Evolutionary conservation across 257 asterid species (phyloP).

Genomic region (Striga asiatica): DNA sequence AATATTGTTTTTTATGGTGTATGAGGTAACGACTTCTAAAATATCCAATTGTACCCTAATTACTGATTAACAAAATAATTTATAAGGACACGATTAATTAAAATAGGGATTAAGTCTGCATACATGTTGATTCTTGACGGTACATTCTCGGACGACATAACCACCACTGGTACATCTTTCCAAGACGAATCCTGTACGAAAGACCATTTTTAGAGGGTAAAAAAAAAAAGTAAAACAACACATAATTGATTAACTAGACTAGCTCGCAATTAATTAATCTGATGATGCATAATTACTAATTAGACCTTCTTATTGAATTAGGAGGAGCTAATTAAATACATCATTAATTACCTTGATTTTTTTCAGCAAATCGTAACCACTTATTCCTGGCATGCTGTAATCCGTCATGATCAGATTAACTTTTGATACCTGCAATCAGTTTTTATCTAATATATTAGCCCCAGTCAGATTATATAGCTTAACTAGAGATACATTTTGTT

Average conservation of each 20-base stretch:
- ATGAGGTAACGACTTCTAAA: too few relatives aligned
- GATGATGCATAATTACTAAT: too few relatives aligned
- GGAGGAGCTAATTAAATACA: too few relatives aligned
- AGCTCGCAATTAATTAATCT: too few relatives aligned
- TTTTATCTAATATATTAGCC: not conserved
- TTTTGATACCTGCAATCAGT: conserved; percentile 17
- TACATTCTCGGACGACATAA: conserved; percentile 54
- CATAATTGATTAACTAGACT: too few relatives aligned
- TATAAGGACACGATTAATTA: not conserved
- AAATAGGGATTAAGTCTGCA: not conserved
- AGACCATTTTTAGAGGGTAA: not conserved
- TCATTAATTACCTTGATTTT: conserved; percentile 41
- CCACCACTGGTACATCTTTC: conserved; percentile 52
- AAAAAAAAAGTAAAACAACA: too few relatives aligned
- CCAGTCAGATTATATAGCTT: too few relatives aligned
- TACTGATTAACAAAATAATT: not conserved
- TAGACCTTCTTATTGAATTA: too few relatives aligned
- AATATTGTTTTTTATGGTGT: too few relatives aligned
- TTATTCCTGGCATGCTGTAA: conserved; percentile 66
- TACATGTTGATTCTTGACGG: conserved; percentile 54
- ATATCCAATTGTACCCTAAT: not conserved
- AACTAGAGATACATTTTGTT: too few relatives aligned
- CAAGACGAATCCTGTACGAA: conserved; percentile 36
- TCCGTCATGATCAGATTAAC: conserved; percentile 22
- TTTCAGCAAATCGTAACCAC: conserved; percentile 54